Conservation (phyloP, 306 rosid species). For the Alnus glutinosa region DNA sequence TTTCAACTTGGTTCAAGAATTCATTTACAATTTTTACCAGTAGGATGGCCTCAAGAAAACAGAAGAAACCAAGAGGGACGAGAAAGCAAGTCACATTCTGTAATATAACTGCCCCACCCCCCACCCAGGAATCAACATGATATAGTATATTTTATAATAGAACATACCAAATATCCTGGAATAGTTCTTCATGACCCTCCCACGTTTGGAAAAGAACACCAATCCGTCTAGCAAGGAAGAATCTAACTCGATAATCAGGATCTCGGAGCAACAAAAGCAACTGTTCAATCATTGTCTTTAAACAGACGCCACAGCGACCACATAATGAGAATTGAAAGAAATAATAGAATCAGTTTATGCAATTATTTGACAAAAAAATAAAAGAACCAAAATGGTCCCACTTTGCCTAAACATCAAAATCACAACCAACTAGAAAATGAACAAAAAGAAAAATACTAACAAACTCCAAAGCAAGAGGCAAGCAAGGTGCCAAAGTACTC, state of each 20-base stretch:
- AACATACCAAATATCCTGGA: constrained; percentile 86
- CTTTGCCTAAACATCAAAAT: background rate
- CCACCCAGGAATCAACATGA: background rate
- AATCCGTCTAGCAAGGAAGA: constrained; percentile 64
- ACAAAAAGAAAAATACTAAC: background rate
- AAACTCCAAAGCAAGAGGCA: background rate
- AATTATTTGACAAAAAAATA: background rate
- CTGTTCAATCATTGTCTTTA: constrained; percentile 69
- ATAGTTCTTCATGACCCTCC: constrained; percentile 93
- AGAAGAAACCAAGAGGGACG: background rate
- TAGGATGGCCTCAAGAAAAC: background rate
- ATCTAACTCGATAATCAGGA: constrained; percentile 83
- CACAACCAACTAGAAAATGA: background rate
- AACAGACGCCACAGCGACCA: constrained; percentile 27
- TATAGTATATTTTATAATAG: background rate
- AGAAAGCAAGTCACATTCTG: background rate
- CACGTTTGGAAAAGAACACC: constrained; percentile 90
- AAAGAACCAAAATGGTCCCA: background rate
- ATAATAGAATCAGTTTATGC: constrained; percentile 5
- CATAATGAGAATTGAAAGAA: constrained; percentile 19
- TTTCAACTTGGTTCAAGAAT: background rate
- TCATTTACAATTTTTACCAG: background rate
- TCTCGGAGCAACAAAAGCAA: constrained; percentile 74
- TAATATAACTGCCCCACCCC: background rate
- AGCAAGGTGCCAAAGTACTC: background rate